Evolutionary conservation across 164 flowering plant genomes (phyloP), one percentile per base, ranked within the genome.

Genomic region (Vitis amurensis): DNA sequence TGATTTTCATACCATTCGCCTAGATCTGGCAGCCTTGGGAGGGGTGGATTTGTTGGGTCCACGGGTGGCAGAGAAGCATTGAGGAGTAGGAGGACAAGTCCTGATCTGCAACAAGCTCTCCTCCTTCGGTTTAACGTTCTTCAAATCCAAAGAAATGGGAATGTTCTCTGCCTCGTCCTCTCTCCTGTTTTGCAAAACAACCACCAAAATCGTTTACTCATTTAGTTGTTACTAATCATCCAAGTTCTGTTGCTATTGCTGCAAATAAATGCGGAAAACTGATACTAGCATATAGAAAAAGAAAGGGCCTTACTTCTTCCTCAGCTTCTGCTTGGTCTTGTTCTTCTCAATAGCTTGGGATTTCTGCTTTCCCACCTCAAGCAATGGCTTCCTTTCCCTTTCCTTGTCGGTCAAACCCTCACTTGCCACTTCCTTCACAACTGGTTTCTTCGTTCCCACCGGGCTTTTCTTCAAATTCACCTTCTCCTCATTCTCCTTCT

Each of bases 21-120:
- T 84, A 60, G 85, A 75, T 52, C 68, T 81, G 31, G 80, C 73
- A 63, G 78, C 76, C 72, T 80, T 84, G 30, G 73, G 60, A 49
- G 82, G 77, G 9, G 85, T 64, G 8, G 69, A 50, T 59, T 74
- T 79, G 13, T 52, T 31, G 1, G 74, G 71, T 5, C 66, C 78
- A 8, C 72, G 84, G 44, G 71, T 64, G 23, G 81, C 84, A 4
- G 92, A 87, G 67, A 91, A 89, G 70, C 90, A 83, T 61, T 90
- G 97, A 12, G 94, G 97, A 59, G 94, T 75, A 4, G 94, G 97
- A 67, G 97, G 97, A 63, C 71, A 77, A 3, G 86, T 85, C 55
- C 93, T 68, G 56, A 89, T 85, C 59, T 80, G 89, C 72, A 80
- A 48, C 66, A 78, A 14, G 19, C 62, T 79, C 64, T 83, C 84